phyloP scores from a whole-genome alignment of 768 basidiomycete genomes.

The Floccularia luteovirens region DNA sequence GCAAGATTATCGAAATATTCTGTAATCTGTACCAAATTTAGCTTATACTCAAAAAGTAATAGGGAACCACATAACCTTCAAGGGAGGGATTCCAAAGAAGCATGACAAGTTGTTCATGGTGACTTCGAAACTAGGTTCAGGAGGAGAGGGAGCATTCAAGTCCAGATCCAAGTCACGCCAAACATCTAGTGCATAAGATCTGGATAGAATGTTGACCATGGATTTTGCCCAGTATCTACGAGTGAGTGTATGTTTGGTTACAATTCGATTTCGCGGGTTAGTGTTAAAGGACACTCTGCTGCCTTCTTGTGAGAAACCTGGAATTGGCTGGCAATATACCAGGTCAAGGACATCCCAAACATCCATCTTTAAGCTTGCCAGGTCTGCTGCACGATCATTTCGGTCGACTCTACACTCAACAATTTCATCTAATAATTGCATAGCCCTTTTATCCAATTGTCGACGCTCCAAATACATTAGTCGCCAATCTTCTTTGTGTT shows the following conservation, averaged over 20 bases:
- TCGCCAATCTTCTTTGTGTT: constrained; percentile 32
- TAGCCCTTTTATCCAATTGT: constrained; percentile 32
- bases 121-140: no score
- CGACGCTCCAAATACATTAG: constrained; percentile 36
- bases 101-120: constrained; percentile 43
- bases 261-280: not conserved
- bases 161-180: constrained; percentile 21
- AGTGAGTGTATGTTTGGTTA: constrained; percentile 23
- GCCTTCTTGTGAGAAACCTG: constrained; percentile 11
- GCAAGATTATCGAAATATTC: not conserved
- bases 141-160: constrained; percentile 14
- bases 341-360: constrained; percentile 46
- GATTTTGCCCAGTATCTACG: constrained; percentile 43
- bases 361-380: constrained; percentile 40
- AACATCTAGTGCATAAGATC: constrained; percentile 26
- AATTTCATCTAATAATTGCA: constrained; percentile 33
- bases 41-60: not conserved
- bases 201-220: constrained; percentile 35
- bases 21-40: not conserved
- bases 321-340: constrained; percentile 26
- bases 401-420: constrained; percentile 26
- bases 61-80: constrained; percentile 33
- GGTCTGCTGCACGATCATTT: constrained; percentile 25
- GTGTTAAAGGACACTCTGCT: constrained; percentile 1
- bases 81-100: constrained; percentile 38